Base-by-base conservation (phyloP, 2,329 filamentous ascomycete species). In the Paracoccidioides lutzii region DNA sequence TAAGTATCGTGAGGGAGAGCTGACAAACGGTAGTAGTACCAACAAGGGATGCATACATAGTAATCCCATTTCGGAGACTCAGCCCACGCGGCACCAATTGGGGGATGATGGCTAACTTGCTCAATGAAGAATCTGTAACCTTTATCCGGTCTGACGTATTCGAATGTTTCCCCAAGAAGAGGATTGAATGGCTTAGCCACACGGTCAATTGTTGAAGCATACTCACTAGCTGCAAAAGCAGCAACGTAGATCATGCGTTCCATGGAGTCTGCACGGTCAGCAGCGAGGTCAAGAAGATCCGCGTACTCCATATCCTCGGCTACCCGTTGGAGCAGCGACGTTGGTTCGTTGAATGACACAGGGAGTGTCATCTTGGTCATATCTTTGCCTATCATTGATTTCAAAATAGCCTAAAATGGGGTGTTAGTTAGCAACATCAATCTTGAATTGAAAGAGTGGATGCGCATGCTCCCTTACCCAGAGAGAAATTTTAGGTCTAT, bases 321-420 rank as follows among this genome's bases (percentile, higher is more conserved):
- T 45, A 94, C 91, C 67, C 93, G 88, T 71, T 97, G 93, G 7
- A 98, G 79, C 10, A 98, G 76, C 5, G 93, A 97, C 0, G 93
- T 98, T 0, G 93, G 93, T 71, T 98, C 93, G 72, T 98, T 98
- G 76, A 98, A 97, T 0, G 93, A 95, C 2, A 98, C 93, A 0
- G 93, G 93, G 22, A 98, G 76, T 0, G 93, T 97, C 91, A 98
- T 98, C 76, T 94, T 97, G 41, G 93, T 97, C 93, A 98, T 97
- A 67, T 98, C 93, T 70, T 98, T 97, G 60, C 93, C 93, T 71
- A 98, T 95, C 93, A 98, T 97, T 28, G 91, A 97, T 75, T 97
- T 98, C 60, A 98, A 76, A 63, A 98, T 96, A 62, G 87, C 86
- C 90, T 96, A 61, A 42, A 54, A 54, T 33, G 49, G 41, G 10